Percentiles rank a stretch among this genome's conserved stretches.
These are phyloP conservation scores for Xylaria curta DNA, from an alignment of 495 filamentous ascomycete genomes.

Conservation along the genomic window DNA sequence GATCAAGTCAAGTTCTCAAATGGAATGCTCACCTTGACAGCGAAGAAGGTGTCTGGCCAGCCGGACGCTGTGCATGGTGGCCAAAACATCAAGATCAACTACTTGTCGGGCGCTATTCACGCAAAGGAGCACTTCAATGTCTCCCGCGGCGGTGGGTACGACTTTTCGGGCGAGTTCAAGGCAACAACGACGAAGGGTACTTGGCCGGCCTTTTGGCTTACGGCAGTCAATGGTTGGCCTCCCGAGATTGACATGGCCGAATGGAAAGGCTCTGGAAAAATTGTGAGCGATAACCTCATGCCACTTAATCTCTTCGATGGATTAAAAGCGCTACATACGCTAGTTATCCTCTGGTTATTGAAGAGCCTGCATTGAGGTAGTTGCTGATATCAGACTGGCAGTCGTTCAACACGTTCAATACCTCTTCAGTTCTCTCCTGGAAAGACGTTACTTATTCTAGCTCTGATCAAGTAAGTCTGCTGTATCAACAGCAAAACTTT, in stretches of 20 bases:
- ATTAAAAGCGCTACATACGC: background rate
- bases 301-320: no score
- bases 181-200: constrained; percentile 60
- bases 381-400: constrained; percentile 1
- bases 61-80: constrained; percentile 50
- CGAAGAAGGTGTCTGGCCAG: constrained; percentile 52
- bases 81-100: constrained; percentile 58
- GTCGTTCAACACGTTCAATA: constrained; percentile 68
- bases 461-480: constrained; percentile 36
- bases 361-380: background rate
- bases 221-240: constrained; percentile 66
- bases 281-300: constrained; percentile 31
- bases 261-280: constrained; percentile 67
- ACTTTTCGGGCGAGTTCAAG: constrained; percentile 59
- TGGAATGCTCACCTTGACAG: constrained; percentile 53
- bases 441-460: constrained; percentile 56
- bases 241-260: constrained; percentile 68
- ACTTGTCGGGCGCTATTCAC: constrained; percentile 57
- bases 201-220: constrained; percentile 70
- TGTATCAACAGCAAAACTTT: no score
- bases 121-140: constrained; percentile 58
- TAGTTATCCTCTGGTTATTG: background rate
- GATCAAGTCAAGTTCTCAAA: constrained; percentile 43
- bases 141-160: constrained; percentile 55
- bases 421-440: constrained; percentile 53